A percentile compares a stretch with the other conserved stretches of the same genome.
phyloP scores from a whole-genome alignment of 441 rosid species.

The Geranium incanum region DNA sequence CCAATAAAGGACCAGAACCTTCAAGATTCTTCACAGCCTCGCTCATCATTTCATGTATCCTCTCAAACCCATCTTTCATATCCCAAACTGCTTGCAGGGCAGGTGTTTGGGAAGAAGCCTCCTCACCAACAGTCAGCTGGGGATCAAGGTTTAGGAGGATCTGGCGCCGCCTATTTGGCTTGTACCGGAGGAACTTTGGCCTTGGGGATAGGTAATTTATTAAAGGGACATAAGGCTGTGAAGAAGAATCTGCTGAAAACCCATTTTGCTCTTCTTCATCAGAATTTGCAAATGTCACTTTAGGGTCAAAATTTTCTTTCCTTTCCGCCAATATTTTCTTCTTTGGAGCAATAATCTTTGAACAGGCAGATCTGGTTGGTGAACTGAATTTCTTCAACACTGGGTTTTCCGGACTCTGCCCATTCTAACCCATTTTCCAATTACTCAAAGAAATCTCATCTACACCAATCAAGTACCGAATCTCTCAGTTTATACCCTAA shows the following conservation, averaged over 20 bases:
- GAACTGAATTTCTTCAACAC: constrained; percentile 28
- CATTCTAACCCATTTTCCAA: constrained; percentile 14
- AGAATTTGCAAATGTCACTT: background rate
- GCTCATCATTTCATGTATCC: constrained; percentile 20
- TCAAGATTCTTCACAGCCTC: constrained; percentile 21
- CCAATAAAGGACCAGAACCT: constrained; percentile 7
- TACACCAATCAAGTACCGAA: constrained; percentile 10
- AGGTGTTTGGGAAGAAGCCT: constrained; percentile 24
- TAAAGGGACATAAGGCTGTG: constrained; percentile 26
- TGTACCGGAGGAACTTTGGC: constrained; percentile 40
- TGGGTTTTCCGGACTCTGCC: constrained; percentile 17
- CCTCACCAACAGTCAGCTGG: constrained; percentile 11
- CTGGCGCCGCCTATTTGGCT: constrained; percentile 34
- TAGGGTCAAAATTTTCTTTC: constrained; percentile 21
- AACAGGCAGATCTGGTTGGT: constrained; percentile 29
- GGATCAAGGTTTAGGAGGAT: constrained; percentile 21
- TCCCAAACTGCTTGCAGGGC: constrained; percentile 18
- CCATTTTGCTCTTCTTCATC: constrained; percentile 18
- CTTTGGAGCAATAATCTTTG: constrained; percentile 30
- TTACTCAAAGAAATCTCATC: constrained; percentile 29
- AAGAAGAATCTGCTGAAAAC: constrained; percentile 15
- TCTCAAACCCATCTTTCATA: constrained; percentile 22
- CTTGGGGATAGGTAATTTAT: constrained; percentile 34
- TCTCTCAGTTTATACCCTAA: background rate
- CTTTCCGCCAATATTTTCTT: constrained; percentile 37